These are phyloP conservation scores for Nepenthes gracilis DNA, from an alignment of 148 eudicot genomes.

Conservation along the genomic window DNA sequence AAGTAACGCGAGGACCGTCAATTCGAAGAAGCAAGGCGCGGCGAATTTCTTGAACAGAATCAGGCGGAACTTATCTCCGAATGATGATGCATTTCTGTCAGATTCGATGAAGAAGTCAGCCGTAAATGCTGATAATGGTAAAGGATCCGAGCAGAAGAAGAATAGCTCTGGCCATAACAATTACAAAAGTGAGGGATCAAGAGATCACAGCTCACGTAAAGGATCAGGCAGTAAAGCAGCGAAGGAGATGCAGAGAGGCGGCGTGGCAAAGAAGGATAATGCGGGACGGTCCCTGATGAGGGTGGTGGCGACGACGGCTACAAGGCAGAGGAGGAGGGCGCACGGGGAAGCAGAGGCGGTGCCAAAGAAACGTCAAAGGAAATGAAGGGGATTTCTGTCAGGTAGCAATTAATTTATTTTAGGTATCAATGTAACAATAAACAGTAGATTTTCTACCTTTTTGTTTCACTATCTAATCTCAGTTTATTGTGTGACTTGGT, in stretches of 20 bases:
- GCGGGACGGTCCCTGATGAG: conserved; percentile 34
- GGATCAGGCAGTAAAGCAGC: not conserved
- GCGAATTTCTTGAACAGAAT: conserved; percentile 21
- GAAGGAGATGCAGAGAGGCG: conserved; percentile 13
- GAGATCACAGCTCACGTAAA: conserved; percentile 15
- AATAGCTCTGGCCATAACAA: conserved; percentile 11
- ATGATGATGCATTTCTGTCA: conserved; percentile 14
- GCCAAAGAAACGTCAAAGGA: conserved; percentile 42
- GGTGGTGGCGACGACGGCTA: conserved; percentile 24
- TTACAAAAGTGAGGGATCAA: conserved; percentile 18
- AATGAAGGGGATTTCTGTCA: conserved; percentile 3
- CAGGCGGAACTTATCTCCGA: conserved; percentile 16
- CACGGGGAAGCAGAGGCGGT: conserved; percentile 13
- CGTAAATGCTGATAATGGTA: conserved; percentile 3
- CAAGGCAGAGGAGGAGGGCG: conserved; percentile 24
- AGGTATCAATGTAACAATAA: too few relatives aligned
- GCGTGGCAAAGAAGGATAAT: conserved; percentile 17
- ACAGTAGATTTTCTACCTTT: too few relatives aligned
- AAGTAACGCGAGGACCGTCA: conserved; percentile 7
- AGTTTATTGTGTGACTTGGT: too few relatives aligned
- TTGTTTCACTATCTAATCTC: too few relatives aligned
- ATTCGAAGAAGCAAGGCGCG: conserved; percentile 23
- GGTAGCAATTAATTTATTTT: too few relatives aligned
- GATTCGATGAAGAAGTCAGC: conserved; percentile 23
- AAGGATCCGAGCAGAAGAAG: conserved; percentile 22